phyloP scores from a whole-genome alignment of 192 early-diverging fungal genomes.

The Entomortierella parvispora region DNA sequence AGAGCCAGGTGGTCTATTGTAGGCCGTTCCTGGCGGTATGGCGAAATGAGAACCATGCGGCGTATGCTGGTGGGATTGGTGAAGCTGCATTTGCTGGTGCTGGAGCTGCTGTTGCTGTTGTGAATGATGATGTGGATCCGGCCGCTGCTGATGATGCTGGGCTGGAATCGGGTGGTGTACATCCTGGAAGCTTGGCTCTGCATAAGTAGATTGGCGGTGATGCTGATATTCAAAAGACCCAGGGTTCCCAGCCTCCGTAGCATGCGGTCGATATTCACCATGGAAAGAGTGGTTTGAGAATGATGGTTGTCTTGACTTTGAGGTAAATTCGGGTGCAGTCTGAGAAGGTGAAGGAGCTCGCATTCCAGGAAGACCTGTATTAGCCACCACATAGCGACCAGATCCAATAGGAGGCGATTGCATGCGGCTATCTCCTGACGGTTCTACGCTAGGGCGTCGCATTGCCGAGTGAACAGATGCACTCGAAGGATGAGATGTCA shows the following conservation, averaged over 20 bases:
- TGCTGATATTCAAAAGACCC: conserved; percentile 30
- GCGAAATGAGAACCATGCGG: background rate
- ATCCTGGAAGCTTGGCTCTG: conserved; percentile 4
- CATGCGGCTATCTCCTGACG: conserved; percentile 21
- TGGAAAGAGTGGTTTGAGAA: conserved; percentile 18
- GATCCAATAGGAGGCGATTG: conserved; percentile 31
- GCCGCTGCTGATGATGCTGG: conserved; percentile 11
- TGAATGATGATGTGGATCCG: background rate
- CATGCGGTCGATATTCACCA: conserved; percentile 32
- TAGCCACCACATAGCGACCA: conserved; percentile 11
- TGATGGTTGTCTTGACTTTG: conserved; percentile 30
- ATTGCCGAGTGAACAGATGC: background rate
- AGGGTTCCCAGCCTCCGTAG: conserved; percentile 4
- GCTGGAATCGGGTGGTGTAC: conserved; percentile 10
- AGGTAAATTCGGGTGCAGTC: conserved; percentile 16
- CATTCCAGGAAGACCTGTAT: background rate
- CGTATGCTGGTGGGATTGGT: background rate
- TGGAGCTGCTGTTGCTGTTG: background rate
- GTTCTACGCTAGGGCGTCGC: conserved; percentile 24
- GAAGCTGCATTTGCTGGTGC: background rate
- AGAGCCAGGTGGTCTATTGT: background rate
- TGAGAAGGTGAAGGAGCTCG: conserved; percentile 17
- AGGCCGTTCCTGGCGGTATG: background rate
- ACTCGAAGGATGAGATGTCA: conserved; percentile 8
- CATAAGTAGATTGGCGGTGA: conserved; percentile 12